Evolutionary conservation across 306 rosid species (phyloP), one percentile per base, ranked within the genome.

Genomic region (Vigna unguiculata): DNA sequence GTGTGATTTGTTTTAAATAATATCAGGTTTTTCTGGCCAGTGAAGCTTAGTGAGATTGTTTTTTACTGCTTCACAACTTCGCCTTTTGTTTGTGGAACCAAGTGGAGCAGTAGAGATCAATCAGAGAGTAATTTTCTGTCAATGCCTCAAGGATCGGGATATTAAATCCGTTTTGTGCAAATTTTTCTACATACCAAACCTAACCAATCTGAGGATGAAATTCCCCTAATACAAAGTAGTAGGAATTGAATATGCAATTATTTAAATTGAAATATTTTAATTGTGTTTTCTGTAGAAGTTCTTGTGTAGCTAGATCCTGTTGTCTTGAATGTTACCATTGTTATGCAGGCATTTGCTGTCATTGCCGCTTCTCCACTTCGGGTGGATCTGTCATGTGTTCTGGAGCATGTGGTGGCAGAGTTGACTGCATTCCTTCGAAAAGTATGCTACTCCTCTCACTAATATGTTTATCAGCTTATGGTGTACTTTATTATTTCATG

Each of bases 361-460:
- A 96, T 96, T 78, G 93, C 99, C 66, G 88, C 94, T 81, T 92
- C 97, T 54, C 97, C 90, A 16, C 89, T 96, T 78, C 88, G 69
- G 79, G 91, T 96, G 80, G 98, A 96, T 76, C 86, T 96, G 63
- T 91, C 97, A 38, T 91, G 96, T 63, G 99, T 96, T 84, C 81
- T 93, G 85, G 98, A 91, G 84, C 96, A 93, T 74, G 93, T 96
- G 52, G 90, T 92, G 43, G 83, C 94, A 21, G 99, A 92, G 89
- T 81, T 96, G 85, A 96, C 98, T 24, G 97, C 97, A 20, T 96
- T 96, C 87, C 87, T 96, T 43, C 91, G 99, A 46, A 96, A 96
- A 93, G 99, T 96, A 83, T 58, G 78, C 17, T 53, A 65, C 75
- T 80, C 75, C 64, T 71, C 21, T 54, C 17, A 51, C 19, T 34